Evolutionary conservation across 805 yeast genomes (phyloP).

Genomic region (Ogataea paraovalis): DNA sequence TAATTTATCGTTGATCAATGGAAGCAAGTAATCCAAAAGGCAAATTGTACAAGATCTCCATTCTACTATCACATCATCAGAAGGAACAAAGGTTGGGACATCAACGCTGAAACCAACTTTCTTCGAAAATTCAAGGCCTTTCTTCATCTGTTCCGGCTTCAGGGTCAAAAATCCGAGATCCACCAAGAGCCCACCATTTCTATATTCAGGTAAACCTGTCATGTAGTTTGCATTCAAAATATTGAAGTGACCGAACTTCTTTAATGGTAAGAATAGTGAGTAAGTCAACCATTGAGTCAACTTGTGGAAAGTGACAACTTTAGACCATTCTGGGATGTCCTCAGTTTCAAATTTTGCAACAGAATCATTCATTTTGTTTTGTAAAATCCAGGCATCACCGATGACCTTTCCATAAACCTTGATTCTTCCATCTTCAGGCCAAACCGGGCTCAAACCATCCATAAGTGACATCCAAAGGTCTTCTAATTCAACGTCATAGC

Average conservation of each 20-base stretch:
- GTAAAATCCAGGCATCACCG: conserved; percentile 60
- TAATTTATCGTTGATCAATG: conserved; percentile 45
- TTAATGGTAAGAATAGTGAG: conserved; percentile 52
- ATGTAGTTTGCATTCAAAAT: conserved; percentile 37
- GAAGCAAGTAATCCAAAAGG: conserved; percentile 49
- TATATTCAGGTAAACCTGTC: conserved; percentile 58
- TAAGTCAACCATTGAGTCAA: conserved; percentile 66
- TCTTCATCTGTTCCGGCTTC: conserved; percentile 36
- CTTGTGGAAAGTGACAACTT: conserved; percentile 59
- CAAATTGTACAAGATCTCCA: conserved; percentile 65
- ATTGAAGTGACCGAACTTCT: conserved; percentile 40
- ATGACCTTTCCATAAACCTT: conserved; percentile 45
- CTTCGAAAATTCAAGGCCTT: conserved; percentile 37
- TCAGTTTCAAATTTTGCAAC: conserved; percentile 15
- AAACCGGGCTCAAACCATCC: conserved; percentile 52
- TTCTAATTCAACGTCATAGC: conserved; percentile 37
- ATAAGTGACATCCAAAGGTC: conserved; percentile 52
- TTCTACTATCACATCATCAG: conserved; percentile 59
- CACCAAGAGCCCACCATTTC: conserved; percentile 62
- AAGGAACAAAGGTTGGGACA: conserved; percentile 50
- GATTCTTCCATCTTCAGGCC: conserved; percentile 58
- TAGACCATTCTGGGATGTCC: conserved; percentile 32
- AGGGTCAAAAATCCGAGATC: conserved; percentile 50
- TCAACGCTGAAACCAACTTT: conserved; percentile 25
- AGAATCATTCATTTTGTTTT: conserved; percentile 27